Evolutionary conservation across 495 filamentous ascomycete species (phyloP), one percentile per base, ranked within the genome.

Genomic region (Aspergillus bridgeri): DNA sequence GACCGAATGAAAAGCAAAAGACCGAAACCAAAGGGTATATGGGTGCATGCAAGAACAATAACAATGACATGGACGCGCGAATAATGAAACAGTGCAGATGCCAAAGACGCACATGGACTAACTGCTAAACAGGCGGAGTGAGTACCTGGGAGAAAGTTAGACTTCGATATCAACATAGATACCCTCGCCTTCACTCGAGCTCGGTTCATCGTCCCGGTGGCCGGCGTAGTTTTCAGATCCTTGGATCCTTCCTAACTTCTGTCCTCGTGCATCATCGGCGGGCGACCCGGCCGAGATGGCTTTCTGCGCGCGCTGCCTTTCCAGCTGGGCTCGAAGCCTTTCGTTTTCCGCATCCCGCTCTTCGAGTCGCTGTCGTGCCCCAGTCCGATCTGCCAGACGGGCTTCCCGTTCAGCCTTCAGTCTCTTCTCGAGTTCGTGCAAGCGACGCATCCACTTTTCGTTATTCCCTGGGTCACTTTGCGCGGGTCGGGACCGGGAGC

Each of bases 391-490:
- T 46, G 94, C 69, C 23, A 92, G 67, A 42, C 95, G 77, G n/a
- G 84, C 92, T 68, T 97, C 94, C 9, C 94, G 75, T 70, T 98
- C 94, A 19, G 86, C 85, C 65, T 96, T 96, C 24, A 98, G 78
- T 61, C 92, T 83, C 65, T 86, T 83, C 79, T 98, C 95, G 44
- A 98, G 70, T 61, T 97, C 92, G 51, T 88, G 82, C 18, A 98
- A 74, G 19, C 95, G 77, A 47, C 95, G 81, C 62, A 92, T 85
- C 90, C 90, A 98, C 64, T 87, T 84, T 56, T 94, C 87, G 53
- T 81, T 81, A 51, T 81, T 81, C 2, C 70, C 73, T 0, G 63
- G 62, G 19, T 76, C 72, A 54, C 54, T 65, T 50, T 62, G 19
- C 42, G 62, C 20, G 38, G 64, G 61, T 29, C 63, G 62, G 38